Base-by-base conservation (phyloP, 306 rosid genomes). In the Casuarina equisetifolia region DNA sequence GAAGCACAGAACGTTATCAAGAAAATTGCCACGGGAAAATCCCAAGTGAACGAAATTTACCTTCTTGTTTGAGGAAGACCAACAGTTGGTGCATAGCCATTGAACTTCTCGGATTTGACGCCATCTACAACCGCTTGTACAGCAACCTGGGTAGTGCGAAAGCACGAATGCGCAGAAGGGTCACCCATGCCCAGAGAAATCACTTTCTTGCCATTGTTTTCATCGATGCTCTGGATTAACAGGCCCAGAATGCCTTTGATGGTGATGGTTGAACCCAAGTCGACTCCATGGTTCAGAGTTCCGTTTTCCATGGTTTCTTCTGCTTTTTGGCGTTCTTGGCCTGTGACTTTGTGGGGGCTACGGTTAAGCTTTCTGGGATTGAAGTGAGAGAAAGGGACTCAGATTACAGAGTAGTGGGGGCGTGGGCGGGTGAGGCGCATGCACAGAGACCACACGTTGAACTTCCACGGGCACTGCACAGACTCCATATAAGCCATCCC, bases 161-260 rank as follows among this genome's bases (percentile, higher is more conserved):
- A 95, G 74, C 92, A 88, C 0, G 92, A 79, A 46, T 85, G 81
- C 7, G 89, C 86, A 57, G 99, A 84, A 6, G 99, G 99, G 85
- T 95, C 99, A 7, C 97, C 97, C 85, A 95, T 89, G 3, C 97
- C 97, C 3, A 95, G 81, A 53, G 92, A 92, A 85, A 95, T 87
- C 61, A 88, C 74, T 58, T 74, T 81, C 74, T 76, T 87, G n/a
- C n/a, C 66, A 9, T 44, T 80, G 44, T 72, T 59, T 39, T 44
- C 87, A 73, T 85, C 88, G 45, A 91, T 74, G 54, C 59, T 89
- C 58, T 89, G 81, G 85, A 85, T 76, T 17, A 95, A 57, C 48
- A 91, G 87, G 63, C 89, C 89, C 5, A 95, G 82, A 75, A 89
- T 87, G 38, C 99, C 97, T 82, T 95, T 95, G 50, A 95, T 95